Base-by-base conservation (phyloP, 305 asterid species). In the Solanum hybrid region DNA sequence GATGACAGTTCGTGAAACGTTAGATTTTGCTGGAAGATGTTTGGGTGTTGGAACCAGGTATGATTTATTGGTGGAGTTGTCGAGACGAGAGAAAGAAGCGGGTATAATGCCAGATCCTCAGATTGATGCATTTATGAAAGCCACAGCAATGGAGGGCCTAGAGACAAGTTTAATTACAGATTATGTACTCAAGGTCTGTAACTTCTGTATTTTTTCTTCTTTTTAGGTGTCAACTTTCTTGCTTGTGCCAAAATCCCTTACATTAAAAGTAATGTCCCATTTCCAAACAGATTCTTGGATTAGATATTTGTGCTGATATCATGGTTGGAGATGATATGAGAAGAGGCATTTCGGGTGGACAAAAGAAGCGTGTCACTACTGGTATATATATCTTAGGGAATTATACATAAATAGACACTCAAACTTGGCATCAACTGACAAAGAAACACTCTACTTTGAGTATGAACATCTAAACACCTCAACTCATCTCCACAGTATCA, bases 311-410 rank as follows among this genome's bases (percentile, higher is more conserved):
- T 89, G 92, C 95, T 29, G 95, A 94, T 89, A 93, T 88, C 77
- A 90, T 93, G 94, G 95, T 93, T 34, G 96, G 96, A 78, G 95
- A 94, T 90, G 94, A 92, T 32, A 94, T 94, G 96, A 91, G 94
- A 90, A 87, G 96, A 66, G 95, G 96, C 64, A 94, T 94, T 40
- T 94, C 96, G 2, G 96, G 96, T 35, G 95, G 95, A 66, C 94
- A 93, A 85, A 92, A 92, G 89, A 92, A 92, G 86, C 95, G 95
- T 24, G 93, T 94, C 31, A 93, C 95, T 10, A 94, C 94, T 10
- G 96, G 96, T 93, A 88, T 32, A 91, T 86, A 66, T 35, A 1
- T 26, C 88, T n/a, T 31, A 31, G 20, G 79, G 6, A 7, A 20
- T 20, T 20, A 73, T 73, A 27, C 36, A 29, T 73, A 73, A 73